Percentiles rank a stretch among this genome's conserved stretches.
phyloP scores from a whole-genome alignment of 2,329 filamentous ascomycete species.

The Pyrenophora teres region DNA sequence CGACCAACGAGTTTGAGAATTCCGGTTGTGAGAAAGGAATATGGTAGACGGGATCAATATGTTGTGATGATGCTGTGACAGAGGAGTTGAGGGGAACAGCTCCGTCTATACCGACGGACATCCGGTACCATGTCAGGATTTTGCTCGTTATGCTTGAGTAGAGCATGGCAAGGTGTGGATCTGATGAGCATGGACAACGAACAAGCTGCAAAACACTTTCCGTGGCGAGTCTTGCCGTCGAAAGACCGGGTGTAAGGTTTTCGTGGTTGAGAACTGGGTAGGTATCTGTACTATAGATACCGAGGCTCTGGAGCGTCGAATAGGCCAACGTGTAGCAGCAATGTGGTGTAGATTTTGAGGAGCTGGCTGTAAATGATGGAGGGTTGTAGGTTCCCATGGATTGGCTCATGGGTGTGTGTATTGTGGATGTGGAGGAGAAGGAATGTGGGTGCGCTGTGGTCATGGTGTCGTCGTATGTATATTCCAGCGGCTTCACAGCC shows the following conservation, averaged over 20 bases:
- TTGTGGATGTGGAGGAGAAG: conserved; percentile 16
- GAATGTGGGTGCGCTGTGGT: neutral
- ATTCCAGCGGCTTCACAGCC: conserved; percentile 29
- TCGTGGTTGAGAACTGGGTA: conserved; percentile 25
- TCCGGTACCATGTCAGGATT: conserved; percentile 42
- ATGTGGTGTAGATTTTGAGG: conserved; percentile 31
- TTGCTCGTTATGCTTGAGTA: conserved; percentile 43
- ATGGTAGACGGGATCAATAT: too few species aligned
- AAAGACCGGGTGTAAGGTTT: conserved; percentile 30
- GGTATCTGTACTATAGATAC: conserved; percentile 19
- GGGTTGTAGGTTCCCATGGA: conserved; percentile 17
- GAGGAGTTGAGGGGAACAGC: too few species aligned
- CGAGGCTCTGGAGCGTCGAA: conserved; percentile 38
- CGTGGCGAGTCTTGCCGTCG: conserved; percentile 16
- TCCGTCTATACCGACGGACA: conserved; percentile 30
- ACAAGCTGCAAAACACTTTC: conserved; percentile 37
- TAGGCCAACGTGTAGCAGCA: conserved; percentile 39
- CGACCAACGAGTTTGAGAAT: too few species aligned
- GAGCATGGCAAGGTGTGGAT: conserved; percentile 43
- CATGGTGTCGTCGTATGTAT: conserved; percentile 14
- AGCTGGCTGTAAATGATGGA: conserved; percentile 14
- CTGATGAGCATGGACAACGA: conserved; percentile 37
- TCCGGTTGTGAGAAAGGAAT: too few species aligned
- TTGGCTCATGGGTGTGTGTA: conserved; percentile 25
- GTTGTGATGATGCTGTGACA: too few species aligned